Conservation (phyloP, 2,329 filamentous ascomycete genomes). For the Rachicladosporium sp. region DNA sequence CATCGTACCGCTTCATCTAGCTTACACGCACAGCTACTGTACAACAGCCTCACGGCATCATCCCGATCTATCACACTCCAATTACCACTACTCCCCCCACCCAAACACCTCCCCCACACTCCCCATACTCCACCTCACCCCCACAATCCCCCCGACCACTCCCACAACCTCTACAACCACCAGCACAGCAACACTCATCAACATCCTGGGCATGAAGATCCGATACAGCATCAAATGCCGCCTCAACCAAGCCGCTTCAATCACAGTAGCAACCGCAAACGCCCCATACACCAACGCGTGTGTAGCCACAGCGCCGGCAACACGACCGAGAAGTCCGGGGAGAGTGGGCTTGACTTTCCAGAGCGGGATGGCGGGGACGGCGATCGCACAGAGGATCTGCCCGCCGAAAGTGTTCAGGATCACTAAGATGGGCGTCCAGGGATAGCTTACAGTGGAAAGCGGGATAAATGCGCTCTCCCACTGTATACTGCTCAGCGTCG, state of each 20-base stretch:
- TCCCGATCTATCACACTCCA: no score
- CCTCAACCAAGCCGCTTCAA: slow-evolving; percentile 77
- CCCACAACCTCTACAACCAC: slow-evolving; percentile 66
- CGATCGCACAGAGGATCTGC: slow-evolving; percentile 69
- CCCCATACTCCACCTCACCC: slow-evolving; percentile 61
- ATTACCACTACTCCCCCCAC: slow-evolving; percentile 35
- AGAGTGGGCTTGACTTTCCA: slow-evolving; percentile 82
- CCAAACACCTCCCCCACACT: slow-evolving; percentile 85
- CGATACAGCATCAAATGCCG: slow-evolving; percentile 94
- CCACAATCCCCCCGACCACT: slow-evolving; percentile 58
- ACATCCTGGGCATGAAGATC: slow-evolving; percentile 83
- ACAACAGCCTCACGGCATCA: no score
- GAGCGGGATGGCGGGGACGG: slow-evolving; percentile 67
- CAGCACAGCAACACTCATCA: slow-evolving; percentile 63
- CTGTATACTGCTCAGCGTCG: slow-evolving; percentile 73
- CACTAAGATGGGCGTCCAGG: slow-evolving; percentile 75
- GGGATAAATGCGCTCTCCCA: slow-evolving; percentile 95
- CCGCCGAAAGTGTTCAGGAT: slow-evolving; percentile 78
- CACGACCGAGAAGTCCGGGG: slow-evolving; percentile 48
- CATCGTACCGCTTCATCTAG: no score
- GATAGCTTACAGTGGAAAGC: slow-evolving; percentile 69
- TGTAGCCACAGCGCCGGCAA: slow-evolving; percentile 58
- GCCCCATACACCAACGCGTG: slow-evolving; percentile 75
- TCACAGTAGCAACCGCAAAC: slow-evolving; percentile 72
- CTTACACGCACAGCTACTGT: no score